phyloP scores from a whole-genome alignment of 2,329 filamentous ascomycete genomes.

The Fonsecaea nubica region DNA sequence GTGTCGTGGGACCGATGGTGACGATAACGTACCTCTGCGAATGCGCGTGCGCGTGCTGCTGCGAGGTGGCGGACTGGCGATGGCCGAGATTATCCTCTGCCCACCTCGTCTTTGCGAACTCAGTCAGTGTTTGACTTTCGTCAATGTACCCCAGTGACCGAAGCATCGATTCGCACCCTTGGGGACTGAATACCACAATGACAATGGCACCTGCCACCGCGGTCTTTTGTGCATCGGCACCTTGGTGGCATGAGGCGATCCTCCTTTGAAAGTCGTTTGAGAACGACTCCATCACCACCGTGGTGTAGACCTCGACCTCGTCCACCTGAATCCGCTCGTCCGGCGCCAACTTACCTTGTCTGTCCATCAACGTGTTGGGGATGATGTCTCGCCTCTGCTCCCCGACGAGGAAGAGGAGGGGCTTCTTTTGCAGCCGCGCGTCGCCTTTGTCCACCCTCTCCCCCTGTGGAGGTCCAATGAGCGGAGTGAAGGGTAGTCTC shows the following conservation, averaged over 20 bases:
- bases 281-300: conserved; percentile 81
- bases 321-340: conserved; percentile 68
- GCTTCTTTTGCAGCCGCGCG: conserved; percentile 47
- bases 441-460: conserved; percentile 28
- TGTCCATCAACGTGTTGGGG: conserved; percentile 74
- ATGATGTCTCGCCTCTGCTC: conserved; percentile 91
- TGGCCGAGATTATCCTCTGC: conserved; percentile 17
- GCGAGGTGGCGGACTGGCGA: neutral
- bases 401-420: conserved; percentile 85
- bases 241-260: conserved; percentile 54
- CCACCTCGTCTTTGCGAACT: conserved; percentile 38
- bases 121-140: conserved; percentile 46
- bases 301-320: conserved; percentile 86
- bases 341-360: conserved; percentile 49
- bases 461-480: conserved; percentile 40
- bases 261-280: conserved; percentile 65
- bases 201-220: conserved; percentile 40
- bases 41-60: conserved; percentile 26
- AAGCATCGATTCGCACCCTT: conserved; percentile 67
- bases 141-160: conserved; percentile 58
- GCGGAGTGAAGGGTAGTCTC: conserved; percentile 36
- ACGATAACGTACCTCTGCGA: conserved; percentile 66
- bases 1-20: conserved; percentile 93
- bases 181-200: conserved; percentile 64
- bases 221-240: neutral